Percentiles rank a stretch among this genome's conserved stretches.
Conservation (phyloP, 2,329 filamentous ascomycete genomes). For the Arthrobotrys musiformis region DNA sequence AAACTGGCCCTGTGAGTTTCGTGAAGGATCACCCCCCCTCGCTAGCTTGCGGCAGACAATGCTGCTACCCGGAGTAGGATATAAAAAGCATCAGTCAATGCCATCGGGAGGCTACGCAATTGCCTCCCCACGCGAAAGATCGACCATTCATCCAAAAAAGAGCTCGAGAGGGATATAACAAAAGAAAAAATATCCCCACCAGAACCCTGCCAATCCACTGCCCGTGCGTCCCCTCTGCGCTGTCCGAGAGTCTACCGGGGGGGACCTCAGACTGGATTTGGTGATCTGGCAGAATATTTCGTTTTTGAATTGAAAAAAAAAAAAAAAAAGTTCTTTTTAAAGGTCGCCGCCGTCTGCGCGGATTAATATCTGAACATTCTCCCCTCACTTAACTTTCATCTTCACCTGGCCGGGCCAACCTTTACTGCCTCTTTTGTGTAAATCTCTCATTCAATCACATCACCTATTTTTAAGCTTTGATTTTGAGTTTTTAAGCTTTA, state of each 20-base stretch:
- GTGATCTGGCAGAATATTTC: slow-evolving; percentile 32
- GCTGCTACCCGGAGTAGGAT: slow-evolving; percentile 17
- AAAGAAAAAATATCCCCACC: background rate
- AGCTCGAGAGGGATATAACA: slow-evolving; percentile 8
- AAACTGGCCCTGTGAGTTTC: slow-evolving; percentile 20
- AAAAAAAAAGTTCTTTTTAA: slow-evolving; percentile 4
- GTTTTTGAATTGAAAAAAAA: too few species aligned
- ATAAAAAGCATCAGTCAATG: slow-evolving; percentile 40
- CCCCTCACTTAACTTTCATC: background rate
- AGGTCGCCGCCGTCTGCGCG: slow-evolving; percentile 21
- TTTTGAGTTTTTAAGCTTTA: slow-evolving; percentile 21
- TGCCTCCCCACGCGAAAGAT: slow-evolving; percentile 46
- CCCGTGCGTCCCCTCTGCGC: slow-evolving; percentile 21
- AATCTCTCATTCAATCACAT: slow-evolving; percentile 27
- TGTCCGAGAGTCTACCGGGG: slow-evolving; percentile 18
- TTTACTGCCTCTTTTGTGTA: slow-evolving; percentile 10
- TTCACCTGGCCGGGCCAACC: background rate
- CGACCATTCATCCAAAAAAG: slow-evolving; percentile 13
- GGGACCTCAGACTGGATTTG: slow-evolving; percentile 5
- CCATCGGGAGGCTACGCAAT: slow-evolving; percentile 23
- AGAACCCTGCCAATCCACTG: slow-evolving; percentile 37
- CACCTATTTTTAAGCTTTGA: slow-evolving; percentile 7
- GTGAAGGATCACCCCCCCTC: slow-evolving; percentile 44
- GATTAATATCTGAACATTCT: slow-evolving; percentile 1
- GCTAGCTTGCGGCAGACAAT: slow-evolving; percentile 25